phyloP scores from a whole-genome alignment of 257 asterid species.

The Scutellaria minor region DNA sequence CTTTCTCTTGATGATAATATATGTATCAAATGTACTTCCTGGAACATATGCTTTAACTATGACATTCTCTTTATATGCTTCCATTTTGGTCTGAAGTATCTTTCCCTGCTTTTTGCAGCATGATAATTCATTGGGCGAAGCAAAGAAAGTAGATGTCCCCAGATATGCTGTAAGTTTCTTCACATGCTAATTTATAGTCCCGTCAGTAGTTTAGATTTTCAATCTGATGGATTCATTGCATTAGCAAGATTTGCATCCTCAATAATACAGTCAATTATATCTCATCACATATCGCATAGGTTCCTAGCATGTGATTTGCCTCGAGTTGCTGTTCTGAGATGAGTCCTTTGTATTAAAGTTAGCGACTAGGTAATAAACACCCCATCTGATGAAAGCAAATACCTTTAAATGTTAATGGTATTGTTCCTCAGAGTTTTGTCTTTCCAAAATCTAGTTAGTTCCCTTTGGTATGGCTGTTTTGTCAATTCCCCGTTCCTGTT shows the following conservation, averaged over 20 bases:
- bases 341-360: slow-evolving; percentile 10
- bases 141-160: slow-evolving; percentile 60
- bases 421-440: slow-evolving; percentile 9
- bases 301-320: slow-evolving; percentile 21
- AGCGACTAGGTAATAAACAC: not conserved
- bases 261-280: not conserved
- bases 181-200: slow-evolving; percentile 24
- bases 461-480: slow-evolving; percentile 17
- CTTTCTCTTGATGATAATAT: slow-evolving; percentile 1
- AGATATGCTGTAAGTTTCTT: slow-evolving; percentile 83
- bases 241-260: slow-evolving; percentile 5
- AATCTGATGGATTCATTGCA: slow-evolving; percentile 20
- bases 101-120: slow-evolving; percentile 51
- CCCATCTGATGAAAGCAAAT: not conserved
- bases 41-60: not conserved
- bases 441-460: slow-evolving; percentile 14
- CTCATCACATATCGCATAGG: not conserved
- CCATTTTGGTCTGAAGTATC: slow-evolving; percentile 24
- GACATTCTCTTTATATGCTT: slow-evolving; percentile 22
- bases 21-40: not conserved
- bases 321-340: slow-evolving; percentile 14
- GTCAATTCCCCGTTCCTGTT: slow-evolving; percentile 19
- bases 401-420: not conserved
- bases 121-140: slow-evolving; percentile 40
- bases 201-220: slow-evolving; percentile 7